These are phyloP conservation scores for Breviolum minutum DNA, from an alignment of 73 alveolate species.

Conservation along the genomic window DNA sequence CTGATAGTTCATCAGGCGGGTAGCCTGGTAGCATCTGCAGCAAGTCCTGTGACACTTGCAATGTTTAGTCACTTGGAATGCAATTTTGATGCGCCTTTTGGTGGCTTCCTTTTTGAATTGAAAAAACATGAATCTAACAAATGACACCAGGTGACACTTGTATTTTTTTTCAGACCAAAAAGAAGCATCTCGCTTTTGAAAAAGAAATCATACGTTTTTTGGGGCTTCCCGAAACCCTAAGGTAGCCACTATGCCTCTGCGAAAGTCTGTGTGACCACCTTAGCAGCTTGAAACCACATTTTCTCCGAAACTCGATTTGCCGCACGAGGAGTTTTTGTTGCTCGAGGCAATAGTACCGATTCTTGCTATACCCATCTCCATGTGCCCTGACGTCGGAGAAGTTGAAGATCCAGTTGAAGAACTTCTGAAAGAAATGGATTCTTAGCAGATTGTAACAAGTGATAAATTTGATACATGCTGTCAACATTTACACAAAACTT, in stretches of 20 bases:
- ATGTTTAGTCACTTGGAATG: conserved; percentile 11
- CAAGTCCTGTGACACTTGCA: conserved; percentile 31
- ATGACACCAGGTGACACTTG: no score
- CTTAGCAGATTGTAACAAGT: background rate
- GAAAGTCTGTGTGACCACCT: background rate
- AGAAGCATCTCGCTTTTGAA: no score
- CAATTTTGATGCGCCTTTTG: background rate
- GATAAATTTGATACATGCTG: background rate
- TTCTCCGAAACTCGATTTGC: no score
- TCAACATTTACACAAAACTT: no score
- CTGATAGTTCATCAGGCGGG: conserved; percentile 66
- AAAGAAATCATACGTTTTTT: background rate
- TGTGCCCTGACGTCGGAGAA: background rate
- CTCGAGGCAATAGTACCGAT: background rate
- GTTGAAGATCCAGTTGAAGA: background rate
- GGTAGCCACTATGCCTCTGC: background rate
- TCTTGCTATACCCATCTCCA: background rate
- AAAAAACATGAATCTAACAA: background rate
- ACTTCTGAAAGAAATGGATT: background rate
- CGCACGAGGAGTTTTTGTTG: background rate
- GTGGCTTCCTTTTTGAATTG: background rate
- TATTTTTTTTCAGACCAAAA: no score
- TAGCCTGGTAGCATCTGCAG: conserved; percentile 50
- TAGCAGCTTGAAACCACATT: background rate
- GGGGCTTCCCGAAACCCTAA: background rate